A percentile compares a stretch with the other conserved stretches of the same genome.
Conservation (phyloP, 371 early-diverging fungal genomes). For the Mortierella sp. region DNA sequence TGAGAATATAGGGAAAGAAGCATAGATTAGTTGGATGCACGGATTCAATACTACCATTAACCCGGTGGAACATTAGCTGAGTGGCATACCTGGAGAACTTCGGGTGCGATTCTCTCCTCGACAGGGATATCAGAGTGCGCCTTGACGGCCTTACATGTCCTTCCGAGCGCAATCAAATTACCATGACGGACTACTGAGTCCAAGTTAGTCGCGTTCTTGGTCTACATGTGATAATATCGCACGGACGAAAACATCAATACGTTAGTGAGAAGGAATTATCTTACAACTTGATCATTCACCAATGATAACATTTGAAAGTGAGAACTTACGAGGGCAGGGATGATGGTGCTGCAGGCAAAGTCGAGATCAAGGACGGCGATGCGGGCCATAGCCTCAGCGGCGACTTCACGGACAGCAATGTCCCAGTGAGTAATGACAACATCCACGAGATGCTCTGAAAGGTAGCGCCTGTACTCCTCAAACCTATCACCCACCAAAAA, state of each 20-base stretch:
- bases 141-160: conserved; percentile 71
- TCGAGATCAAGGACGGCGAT: conserved; percentile 72
- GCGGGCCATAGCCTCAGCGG: conserved; percentile 76
- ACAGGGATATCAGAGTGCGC: conserved; percentile 19
- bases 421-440: conserved; percentile 91
- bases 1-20: conserved; percentile 18
- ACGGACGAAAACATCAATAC: not conserved
- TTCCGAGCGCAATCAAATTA: conserved; percentile 77
- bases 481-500: conserved; percentile 65
- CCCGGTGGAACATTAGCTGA: not conserved
- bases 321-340: conserved; percentile 63
- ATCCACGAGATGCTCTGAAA: conserved; percentile 79
- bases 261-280: not conserved
- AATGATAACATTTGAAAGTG: not conserved
- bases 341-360: conserved; percentile 65
- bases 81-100: conserved; percentile 26
- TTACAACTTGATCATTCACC: not conserved
- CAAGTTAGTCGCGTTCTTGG: conserved; percentile 65
- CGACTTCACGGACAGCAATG: conserved; percentile 79
- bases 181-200: conserved; percentile 87
- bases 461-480: conserved; percentile 76
- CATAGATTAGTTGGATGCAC: not conserved
- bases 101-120: conserved; percentile 29
- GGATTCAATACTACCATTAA: not conserved
- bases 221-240: conserved; percentile 57